Percentiles rank a stretch among this genome's conserved stretches.
Evolutionary conservation across 768 basidiomycete species (phyloP).

Genomic region (Auriculariales sp.): DNA sequence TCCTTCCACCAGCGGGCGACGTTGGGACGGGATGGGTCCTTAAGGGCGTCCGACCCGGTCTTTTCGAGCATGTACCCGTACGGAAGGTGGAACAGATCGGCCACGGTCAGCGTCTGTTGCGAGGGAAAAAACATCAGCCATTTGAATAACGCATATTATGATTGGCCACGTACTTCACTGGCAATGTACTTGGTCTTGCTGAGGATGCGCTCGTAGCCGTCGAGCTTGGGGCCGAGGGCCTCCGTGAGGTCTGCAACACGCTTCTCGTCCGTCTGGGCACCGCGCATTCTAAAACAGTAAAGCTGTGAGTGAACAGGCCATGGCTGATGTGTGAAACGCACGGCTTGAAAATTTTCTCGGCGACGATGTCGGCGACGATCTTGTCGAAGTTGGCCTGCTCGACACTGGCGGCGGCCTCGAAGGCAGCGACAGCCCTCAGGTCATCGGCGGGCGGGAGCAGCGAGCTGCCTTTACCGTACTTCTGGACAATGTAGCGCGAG

Average conservation of each 20-base stretch:
- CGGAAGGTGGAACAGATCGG: constrained; percentile 23
- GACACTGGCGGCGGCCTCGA: constrained; percentile 20
- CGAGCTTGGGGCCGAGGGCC: neutral
- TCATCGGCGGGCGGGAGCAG: constrained; percentile 7
- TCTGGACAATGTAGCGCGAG: constrained; percentile 8
- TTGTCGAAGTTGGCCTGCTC: constrained; percentile 9
- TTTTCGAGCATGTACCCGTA: constrained; percentile 13
- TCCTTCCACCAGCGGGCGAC: constrained; percentile 4
- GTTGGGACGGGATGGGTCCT: neutral
- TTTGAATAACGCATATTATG: neutral
- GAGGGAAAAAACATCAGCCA: neutral
- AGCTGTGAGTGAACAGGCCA: neutral
- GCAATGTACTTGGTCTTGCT: constrained; percentile 36
- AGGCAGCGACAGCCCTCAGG: constrained; percentile 6
- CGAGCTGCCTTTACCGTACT: constrained; percentile 8
- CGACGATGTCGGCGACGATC: constrained; percentile 5
- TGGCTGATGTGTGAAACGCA: neutral
- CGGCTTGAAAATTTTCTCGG: constrained; percentile 9
- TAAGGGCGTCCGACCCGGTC: constrained; percentile 1
- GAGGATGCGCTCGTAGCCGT: constrained; percentile 40
- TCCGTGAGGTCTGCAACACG: neutral
- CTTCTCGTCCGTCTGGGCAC: neutral
- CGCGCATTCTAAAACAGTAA: neutral
- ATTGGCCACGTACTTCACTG: constrained; percentile 20
- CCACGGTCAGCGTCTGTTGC: constrained; percentile 10